Evolutionary conservation across 352 stramenopile species (phyloP), one percentile per base, ranked within the genome.

Genomic region (Phytophthora idaei): DNA sequence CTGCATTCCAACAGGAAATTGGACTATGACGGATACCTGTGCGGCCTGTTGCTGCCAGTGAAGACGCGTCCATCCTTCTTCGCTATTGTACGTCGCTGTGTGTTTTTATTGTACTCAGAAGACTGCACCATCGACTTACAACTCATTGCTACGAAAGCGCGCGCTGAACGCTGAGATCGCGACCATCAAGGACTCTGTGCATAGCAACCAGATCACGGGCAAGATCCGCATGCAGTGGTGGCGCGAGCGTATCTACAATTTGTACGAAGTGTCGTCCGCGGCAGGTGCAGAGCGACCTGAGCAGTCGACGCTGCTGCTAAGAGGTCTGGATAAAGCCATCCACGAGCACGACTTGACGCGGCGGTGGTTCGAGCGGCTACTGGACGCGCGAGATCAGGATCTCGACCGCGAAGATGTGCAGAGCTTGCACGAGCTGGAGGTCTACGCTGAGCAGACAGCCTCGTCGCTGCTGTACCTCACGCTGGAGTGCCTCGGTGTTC

Each of bases 181-280:
- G 12, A 89, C 75, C 29, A 90, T 98, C 72, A 96, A 95, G 66
- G 92, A 98, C 59, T 87, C 86, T 8, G 82, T 89, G 28, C 82
- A 90, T 52, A 94, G 67, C 48, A 98, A 98, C 59, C 75, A 87
- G 10, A 77, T 79, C 53, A 89, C 90, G 10, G 92, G 90, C 58
- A 94, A 91, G 64, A 95, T 98, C 76, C 89, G 93, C 57, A 89
- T 97, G 73, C 92, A 97, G 59, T 98, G 93, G 93, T 98, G 93
- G 93, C 81, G 90, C 17, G 87, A 98, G 51, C 76, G 77, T 7
- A 88, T 97, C 56, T 81, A 85, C 54, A 77, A 87, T 46, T 59
- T 96, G 59, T 95, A 93, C 64, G 71, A 71, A 55, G 29, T 57
- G 0, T 62, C 60, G 12, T 56, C 28, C 12, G n/a, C 47, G 4